These are phyloP conservation scores for Colletotrichum paranaense DNA, from an alignment of 2,329 filamentous ascomycete genomes.

Conservation along the genomic window DNA sequence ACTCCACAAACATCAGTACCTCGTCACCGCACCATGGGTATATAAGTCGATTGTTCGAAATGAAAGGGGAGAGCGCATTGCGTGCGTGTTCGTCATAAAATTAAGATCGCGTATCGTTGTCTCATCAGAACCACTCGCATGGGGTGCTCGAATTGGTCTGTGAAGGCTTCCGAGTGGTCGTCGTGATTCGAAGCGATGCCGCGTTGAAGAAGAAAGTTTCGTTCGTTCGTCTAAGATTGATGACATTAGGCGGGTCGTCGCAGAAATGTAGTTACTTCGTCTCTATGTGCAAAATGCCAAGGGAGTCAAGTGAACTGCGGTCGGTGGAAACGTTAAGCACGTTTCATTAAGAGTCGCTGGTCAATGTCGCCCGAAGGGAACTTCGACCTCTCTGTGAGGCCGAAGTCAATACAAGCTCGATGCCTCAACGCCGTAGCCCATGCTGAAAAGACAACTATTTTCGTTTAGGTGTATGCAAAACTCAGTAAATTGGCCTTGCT, in stretches of 20 bases:
- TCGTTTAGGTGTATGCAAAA: conserved; percentile 39
- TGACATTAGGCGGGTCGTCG: conserved; percentile 49
- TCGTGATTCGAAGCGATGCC: conserved; percentile 38
- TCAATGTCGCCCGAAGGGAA: neutral
- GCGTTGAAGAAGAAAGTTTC: conserved; percentile 40
- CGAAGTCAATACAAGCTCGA: conserved; percentile 28
- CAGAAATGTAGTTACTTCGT: conserved; percentile 43
- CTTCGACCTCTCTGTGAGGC: neutral
- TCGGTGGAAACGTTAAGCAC: conserved; percentile 21
- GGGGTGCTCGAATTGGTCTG: conserved; percentile 7
- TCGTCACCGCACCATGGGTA: conserved; percentile 47
- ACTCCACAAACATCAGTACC: conserved; percentile 43
- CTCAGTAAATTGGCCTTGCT: conserved; percentile 36
- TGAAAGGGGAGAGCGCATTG: conserved; percentile 46
- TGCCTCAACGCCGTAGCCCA: conserved; percentile 52
- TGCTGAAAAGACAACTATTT: conserved; percentile 42
- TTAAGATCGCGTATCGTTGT: conserved; percentile 41
- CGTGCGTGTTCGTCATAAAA: conserved; percentile 41
- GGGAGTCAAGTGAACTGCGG: conserved; percentile 16
- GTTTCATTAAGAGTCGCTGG: conserved; percentile 16
- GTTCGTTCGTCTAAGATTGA: conserved; percentile 44
- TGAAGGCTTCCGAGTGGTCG: conserved; percentile 14
- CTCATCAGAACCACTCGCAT: conserved; percentile 26
- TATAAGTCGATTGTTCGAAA: conserved; percentile 52
- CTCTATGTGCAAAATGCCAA: conserved; percentile 43